phyloP scores from a whole-genome alignment of 495 filamentous ascomycete genomes.

The Trypethelium eluteriae region DNA sequence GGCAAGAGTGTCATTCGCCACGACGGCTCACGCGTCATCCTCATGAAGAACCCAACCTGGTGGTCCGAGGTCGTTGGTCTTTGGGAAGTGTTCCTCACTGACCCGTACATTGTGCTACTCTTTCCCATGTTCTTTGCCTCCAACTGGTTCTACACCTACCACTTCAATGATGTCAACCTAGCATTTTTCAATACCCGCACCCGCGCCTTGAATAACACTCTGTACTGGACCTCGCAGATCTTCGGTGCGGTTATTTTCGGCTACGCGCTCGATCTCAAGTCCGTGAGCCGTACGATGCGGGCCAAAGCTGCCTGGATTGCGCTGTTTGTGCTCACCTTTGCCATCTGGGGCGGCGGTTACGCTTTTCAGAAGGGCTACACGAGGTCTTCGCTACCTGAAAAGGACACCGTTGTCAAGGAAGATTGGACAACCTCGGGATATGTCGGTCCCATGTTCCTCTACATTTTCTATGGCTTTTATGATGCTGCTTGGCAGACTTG shows the following conservation, averaged over 20 bases:
- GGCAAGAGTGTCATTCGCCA: conserved; percentile 68
- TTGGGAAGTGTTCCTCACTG: conserved; percentile 60
- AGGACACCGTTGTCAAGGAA: conserved; percentile 35
- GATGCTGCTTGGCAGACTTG: conserved; percentile 81
- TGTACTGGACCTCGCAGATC: conserved; percentile 88
- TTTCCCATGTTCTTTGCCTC: conserved; percentile 51
- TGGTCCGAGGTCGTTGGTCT: conserved; percentile 68
- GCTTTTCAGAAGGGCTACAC: conserved; percentile 63
- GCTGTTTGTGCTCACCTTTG: conserved; percentile 68
- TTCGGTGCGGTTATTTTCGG: conserved; percentile 74
- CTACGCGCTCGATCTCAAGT: conserved; percentile 59
- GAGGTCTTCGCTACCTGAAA: conserved; percentile 34
- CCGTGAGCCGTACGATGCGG: conserved; percentile 58
- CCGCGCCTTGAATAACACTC: conserved; percentile 69
- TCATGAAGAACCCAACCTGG: conserved; percentile 75
- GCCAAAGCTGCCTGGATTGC: conserved; percentile 62
- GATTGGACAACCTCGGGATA: conserved; percentile 64
- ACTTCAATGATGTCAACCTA: conserved; percentile 51
- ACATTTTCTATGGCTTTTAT: conserved; percentile 89
- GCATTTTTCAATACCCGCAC: conserved; percentile 78
- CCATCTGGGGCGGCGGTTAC: conserved; percentile 82
- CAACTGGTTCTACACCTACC: conserved; percentile 45
- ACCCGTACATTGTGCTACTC: conserved; percentile 72
- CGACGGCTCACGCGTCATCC: conserved; percentile 74
- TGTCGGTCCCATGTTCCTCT: conserved; percentile 79